phyloP scores from a whole-genome alignment of 805 yeast genomes.

The Kodamaea kakaduensis region DNA sequence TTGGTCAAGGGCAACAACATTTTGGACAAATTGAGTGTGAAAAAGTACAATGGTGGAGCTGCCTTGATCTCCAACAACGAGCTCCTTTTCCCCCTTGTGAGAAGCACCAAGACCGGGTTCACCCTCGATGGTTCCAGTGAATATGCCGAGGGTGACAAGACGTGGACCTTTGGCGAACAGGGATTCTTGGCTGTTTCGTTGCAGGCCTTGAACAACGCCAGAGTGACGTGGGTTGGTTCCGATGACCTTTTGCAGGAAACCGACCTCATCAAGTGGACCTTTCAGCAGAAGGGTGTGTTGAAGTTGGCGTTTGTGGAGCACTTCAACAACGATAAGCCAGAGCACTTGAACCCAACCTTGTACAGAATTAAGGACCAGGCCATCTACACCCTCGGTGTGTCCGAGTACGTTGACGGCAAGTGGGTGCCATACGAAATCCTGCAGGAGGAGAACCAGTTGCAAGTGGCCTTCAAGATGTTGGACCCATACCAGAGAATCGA shows the following conservation, averaged over 20 bases:
- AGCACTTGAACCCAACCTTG: conserved; percentile 30
- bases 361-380: conserved; percentile 79
- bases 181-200: conserved; percentile 71
- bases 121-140: conserved; percentile 40
- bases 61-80: conserved; percentile 70
- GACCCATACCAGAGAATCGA: conserved; percentile 91
- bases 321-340: conserved; percentile 46
- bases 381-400: conserved; percentile 48
- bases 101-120: conserved; percentile 63
- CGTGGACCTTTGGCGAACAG: conserved; percentile 82
- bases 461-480: conserved; percentile 81
- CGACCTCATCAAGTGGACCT: conserved; percentile 57
- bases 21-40: conserved; percentile 4
- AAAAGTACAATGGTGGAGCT: conserved; percentile 49
- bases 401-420: conserved; percentile 40
- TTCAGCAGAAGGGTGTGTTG: conserved; percentile 64
- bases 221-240: conserved; percentile 81
- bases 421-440: conserved; percentile 64
- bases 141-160: conserved; percentile 40
- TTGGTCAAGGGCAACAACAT: conserved; percentile 13
- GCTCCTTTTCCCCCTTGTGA: conserved; percentile 64
- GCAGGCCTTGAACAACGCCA: conserved; percentile 76
- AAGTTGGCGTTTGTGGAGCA: conserved; percentile 54
- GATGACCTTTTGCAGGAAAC: conserved; percentile 41
- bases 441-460: conserved; percentile 52